Evolutionary conservation across 371 early-diverging fungal genomes (phyloP).

Genomic region (Rhizopus delemar): DNA sequence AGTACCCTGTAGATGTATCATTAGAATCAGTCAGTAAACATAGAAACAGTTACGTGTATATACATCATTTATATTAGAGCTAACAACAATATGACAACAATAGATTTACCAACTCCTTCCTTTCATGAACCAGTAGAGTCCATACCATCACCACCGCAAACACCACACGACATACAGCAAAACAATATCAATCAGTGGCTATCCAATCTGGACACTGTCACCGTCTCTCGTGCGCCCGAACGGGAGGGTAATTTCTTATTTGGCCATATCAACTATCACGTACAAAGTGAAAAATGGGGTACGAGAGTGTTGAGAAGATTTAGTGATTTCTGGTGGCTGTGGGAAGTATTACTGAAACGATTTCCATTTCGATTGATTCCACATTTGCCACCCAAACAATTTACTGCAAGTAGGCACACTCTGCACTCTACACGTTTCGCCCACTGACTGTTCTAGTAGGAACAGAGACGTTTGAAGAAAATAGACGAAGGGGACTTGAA

Average conservation of each 20-base stretch:
- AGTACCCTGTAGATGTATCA: constrained; percentile 26
- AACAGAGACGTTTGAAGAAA: constrained; percentile 62
- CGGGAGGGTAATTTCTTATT: constrained; percentile 74
- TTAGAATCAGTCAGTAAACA: constrained; percentile 37
- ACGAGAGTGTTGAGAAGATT: constrained; percentile 75
- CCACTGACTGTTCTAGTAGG: neutral
- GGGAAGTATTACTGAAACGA: constrained; percentile 66
- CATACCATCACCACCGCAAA: neutral
- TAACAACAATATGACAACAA: neutral
- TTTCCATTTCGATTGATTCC: constrained; percentile 79
- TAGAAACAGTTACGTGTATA: constrained; percentile 30
- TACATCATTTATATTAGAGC: neutral
- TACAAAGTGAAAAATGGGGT: constrained; percentile 65
- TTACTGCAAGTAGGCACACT: constrained; percentile 46
- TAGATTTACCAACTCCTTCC: constrained; percentile 39
- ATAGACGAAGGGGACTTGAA: constrained; percentile 67
- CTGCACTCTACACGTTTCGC: neutral
- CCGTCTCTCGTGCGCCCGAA: constrained; percentile 61
- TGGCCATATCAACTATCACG: constrained; percentile 81
- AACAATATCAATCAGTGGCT: constrained; percentile 37
- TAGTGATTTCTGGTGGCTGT: constrained; percentile 86
- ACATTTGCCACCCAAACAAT: constrained; percentile 68
- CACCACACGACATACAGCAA: neutral
- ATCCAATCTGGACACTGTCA: constrained; percentile 47
- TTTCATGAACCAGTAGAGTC: neutral